Conservation (phyloP, 139 green algal genomes). For the Ulvella scutata region DNA sequence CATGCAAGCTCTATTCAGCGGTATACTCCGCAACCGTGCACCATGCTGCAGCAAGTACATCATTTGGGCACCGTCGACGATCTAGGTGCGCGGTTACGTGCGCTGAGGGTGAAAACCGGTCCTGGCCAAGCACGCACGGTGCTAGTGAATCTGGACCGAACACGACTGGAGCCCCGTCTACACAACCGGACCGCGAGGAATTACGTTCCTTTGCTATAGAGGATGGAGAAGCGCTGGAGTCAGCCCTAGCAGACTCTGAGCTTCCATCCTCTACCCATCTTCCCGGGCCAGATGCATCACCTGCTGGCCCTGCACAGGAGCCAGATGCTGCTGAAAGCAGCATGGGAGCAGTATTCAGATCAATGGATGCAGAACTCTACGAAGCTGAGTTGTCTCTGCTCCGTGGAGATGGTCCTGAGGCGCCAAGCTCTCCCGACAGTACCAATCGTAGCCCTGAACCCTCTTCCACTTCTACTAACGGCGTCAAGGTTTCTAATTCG, state of each 20-base stretch:
- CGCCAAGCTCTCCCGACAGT: neutral
- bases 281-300: neutral
- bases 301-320: neutral
- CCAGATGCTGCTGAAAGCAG: neutral
- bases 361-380: neutral
- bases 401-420: too few species aligned
- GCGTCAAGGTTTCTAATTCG: neutral
- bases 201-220: neutral
- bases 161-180: too few species aligned
- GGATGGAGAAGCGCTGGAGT: neutral
- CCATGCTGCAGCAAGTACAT: too few species aligned
- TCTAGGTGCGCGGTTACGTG: too few species aligned
- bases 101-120: too few species aligned
- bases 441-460: neutral
- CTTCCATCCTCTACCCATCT: neutral
- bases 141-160: too few species aligned
- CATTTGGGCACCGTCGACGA: too few species aligned
- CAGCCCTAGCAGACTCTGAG: neutral
- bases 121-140: too few species aligned
- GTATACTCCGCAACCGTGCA: too few species aligned
- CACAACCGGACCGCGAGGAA: too few species aligned
- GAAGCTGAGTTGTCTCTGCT: neutral
- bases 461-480: neutral
- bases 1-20: too few species aligned
- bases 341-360: neutral